A percentile compares a stretch with the other conserved stretches of the same genome.
phyloP scores from a whole-genome alignment of 2,329 filamentous ascomycete species.

The Colletotrichum cordylinicola region DNA sequence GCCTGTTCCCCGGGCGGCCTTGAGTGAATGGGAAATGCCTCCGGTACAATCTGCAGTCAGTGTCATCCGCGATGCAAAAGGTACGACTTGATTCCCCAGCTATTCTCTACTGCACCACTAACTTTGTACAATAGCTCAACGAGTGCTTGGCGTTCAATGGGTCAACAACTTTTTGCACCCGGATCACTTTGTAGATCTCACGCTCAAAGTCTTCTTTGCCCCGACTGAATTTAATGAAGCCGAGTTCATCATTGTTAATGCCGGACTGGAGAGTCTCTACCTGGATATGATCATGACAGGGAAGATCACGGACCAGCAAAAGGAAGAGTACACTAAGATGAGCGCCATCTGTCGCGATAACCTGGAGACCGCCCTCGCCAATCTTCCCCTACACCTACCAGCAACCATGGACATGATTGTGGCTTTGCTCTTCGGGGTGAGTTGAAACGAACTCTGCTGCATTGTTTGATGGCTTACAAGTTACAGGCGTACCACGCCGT shows the following conservation, averaged over 20 bases:
- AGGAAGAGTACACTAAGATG: constrained; percentile 29
- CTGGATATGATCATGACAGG: constrained; percentile 24
- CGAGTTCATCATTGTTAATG: constrained; percentile 38
- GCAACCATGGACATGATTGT: constrained; percentile 30
- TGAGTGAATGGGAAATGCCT: constrained; percentile 19
- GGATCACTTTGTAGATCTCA: constrained; percentile 35
- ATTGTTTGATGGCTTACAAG: background rate
- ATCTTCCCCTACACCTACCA: constrained; percentile 36
- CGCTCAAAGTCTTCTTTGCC: constrained; percentile 37
- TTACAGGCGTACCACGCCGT: constrained; percentile 34
- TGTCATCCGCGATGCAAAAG: constrained; percentile 17
- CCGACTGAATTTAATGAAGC: constrained; percentile 33
- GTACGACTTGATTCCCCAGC: background rate
- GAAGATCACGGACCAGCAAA: constrained; percentile 14
- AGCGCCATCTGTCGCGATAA: constrained; percentile 31
- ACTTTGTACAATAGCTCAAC: background rate
- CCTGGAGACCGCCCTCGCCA: constrained; percentile 35
- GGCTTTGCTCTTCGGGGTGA: constrained; percentile 26
- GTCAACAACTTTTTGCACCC: constrained; percentile 33
- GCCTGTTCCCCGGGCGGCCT: background rate
- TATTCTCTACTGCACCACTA: background rate
- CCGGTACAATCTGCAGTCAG: constrained; percentile 19
- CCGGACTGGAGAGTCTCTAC: constrained; percentile 35
- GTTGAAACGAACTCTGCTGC: background rate
- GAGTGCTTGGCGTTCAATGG: constrained; percentile 26